phyloP scores from a whole-genome alignment of 371 early-diverging fungal species.

The Rhizopus arrhizus region DNA sequence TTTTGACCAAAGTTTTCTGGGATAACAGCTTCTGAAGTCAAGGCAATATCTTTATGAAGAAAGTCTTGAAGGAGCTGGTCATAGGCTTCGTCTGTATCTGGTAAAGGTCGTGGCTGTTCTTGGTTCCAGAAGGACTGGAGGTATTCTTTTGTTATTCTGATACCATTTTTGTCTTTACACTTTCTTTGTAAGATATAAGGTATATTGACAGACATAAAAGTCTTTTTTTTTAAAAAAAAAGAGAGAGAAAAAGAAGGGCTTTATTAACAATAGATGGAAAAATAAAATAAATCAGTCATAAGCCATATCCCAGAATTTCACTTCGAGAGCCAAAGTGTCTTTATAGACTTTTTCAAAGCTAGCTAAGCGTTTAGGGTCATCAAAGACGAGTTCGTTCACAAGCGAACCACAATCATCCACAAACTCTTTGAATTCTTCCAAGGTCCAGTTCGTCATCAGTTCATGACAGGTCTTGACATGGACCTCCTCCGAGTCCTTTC shows the following conservation, averaged over 20 bases:
- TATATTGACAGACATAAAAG: conserved; percentile 17
- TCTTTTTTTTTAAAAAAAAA: no score
- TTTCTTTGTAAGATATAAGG: conserved; percentile 22
- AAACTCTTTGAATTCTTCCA: conserved; percentile 25
- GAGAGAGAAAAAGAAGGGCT: no score
- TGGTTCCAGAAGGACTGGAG: conserved; percentile 23
- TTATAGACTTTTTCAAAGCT: conserved; percentile 26
- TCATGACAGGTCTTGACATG: conserved; percentile 26
- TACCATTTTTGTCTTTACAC: conserved; percentile 27
- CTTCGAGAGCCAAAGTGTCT: conserved; percentile 26
- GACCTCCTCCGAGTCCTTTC: neutral
- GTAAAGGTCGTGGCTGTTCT: neutral
- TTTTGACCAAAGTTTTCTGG: conserved; percentile 20
- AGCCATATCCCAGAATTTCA: conserved; percentile 33
- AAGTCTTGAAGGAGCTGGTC: conserved; percentile 25
- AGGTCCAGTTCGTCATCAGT: conserved; percentile 29
- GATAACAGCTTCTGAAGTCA: conserved; percentile 32
- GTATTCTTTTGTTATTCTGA: conserved; percentile 29
- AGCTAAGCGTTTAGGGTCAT: conserved; percentile 17
- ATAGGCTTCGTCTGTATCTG: conserved; percentile 25
- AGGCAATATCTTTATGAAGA: conserved; percentile 27
- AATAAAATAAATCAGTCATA: conserved; percentile 8
- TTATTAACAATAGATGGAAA: no score
- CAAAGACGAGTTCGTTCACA: conserved; percentile 15
- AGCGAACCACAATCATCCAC: conserved; percentile 24